Evolutionary conservation across 2,329 filamentous ascomycete genomes (phyloP).

Genomic region (Talaromyces amestolkiae): DNA sequence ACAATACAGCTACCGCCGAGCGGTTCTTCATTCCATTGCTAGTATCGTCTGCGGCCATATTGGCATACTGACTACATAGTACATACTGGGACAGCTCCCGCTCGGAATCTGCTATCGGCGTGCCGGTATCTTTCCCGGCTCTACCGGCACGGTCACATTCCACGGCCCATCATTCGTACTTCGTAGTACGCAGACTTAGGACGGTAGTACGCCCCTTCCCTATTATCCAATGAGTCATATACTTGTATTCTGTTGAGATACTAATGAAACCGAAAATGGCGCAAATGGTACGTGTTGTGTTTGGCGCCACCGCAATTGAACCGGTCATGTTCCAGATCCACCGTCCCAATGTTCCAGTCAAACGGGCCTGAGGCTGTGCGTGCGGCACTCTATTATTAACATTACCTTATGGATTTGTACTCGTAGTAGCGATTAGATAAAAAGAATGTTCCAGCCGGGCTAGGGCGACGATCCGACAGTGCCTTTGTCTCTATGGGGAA

Average conservation of each 20-base stretch:
- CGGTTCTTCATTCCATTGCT: neutral
- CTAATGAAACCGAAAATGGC: neutral
- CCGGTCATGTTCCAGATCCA: neutral
- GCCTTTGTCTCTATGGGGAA: neutral
- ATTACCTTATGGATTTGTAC: slow-evolving; percentile 8
- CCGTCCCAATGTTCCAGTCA: neutral
- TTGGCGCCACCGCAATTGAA: slow-evolving; percentile 13
- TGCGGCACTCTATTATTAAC: slow-evolving; percentile 12
- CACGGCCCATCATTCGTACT: neutral
- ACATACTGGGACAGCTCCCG: neutral
- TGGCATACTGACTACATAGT: neutral
- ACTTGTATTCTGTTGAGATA: neutral
- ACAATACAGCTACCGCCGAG: neutral
- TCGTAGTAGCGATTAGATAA: neutral
- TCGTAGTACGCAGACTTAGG: neutral
- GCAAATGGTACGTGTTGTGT: neutral
- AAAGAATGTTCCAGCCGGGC: slow-evolving; percentile 13
- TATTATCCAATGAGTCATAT: neutral
- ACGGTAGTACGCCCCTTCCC: neutral
- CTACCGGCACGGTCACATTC: slow-evolving; percentile 7
- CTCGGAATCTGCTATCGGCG: slow-evolving; percentile 8
- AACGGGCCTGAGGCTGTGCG: slow-evolving; percentile 12
- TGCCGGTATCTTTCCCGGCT: slow-evolving; percentile 5
- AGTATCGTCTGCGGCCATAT: neutral
- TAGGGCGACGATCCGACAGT: slow-evolving; percentile 14